These are phyloP conservation scores for Aspergillus sp. DNA, from an alignment of 2,329 filamentous ascomycete genomes.

Conservation along the genomic window DNA sequence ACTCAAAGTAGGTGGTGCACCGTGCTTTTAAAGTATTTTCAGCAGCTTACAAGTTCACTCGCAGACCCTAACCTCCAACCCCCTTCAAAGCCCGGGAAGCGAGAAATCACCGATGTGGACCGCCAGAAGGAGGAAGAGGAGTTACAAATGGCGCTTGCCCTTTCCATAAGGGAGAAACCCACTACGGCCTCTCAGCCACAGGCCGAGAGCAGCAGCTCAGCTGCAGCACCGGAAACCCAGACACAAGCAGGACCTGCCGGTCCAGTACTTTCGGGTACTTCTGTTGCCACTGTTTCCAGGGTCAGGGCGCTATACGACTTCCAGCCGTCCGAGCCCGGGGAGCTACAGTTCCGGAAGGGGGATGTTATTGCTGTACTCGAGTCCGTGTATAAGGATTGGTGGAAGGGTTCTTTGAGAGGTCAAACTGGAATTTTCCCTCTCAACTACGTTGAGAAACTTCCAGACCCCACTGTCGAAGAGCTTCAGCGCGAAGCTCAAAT, in stretches of 20 bases:
- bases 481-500: constrained; percentile 93
- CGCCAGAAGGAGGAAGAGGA: constrained; percentile 96
- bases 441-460: constrained; percentile 97
- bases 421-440: constrained; percentile 97
- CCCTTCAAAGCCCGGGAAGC: constrained; percentile 91
- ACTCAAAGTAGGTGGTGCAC: constrained; percentile 52
- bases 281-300: constrained; percentile 91
- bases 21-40: neutral
- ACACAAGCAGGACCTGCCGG: constrained; percentile 50
- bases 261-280: constrained; percentile 75
- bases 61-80: constrained; percentile 84
- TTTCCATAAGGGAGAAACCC: constrained; percentile 85
- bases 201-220: constrained; percentile 36
- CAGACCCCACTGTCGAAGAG: constrained; percentile 92
- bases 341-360: constrained; percentile 93
- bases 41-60: constrained; percentile 31
- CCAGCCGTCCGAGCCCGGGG: constrained; percentile 86
- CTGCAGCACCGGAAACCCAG: constrained; percentile 36
- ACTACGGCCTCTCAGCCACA: constrained; percentile 37
- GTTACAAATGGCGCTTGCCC: constrained; percentile 88
- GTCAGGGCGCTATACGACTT: constrained; percentile 95
- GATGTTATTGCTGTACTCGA: constrained; percentile 97
- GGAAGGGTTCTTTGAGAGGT: constrained; percentile 91
- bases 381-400: constrained; percentile 99
- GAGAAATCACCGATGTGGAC: constrained; percentile 83